Conservation (phyloP, 768 basidiomycete genomes). For the Mycena vulgaris region DNA sequence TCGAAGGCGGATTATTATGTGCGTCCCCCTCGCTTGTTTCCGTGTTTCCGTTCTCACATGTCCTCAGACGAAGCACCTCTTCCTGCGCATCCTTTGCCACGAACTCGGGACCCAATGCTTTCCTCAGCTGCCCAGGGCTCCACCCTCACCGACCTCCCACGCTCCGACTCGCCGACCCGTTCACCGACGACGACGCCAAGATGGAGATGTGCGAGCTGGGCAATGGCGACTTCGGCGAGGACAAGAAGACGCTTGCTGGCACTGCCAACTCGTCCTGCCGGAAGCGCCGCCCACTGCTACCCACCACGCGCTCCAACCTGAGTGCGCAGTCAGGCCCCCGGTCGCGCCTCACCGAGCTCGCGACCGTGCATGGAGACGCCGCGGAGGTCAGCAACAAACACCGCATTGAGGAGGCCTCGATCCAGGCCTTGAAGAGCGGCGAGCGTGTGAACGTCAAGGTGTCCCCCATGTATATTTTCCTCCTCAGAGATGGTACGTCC, state of each 20-base stretch:
- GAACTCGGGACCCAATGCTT: slow-evolving; percentile 58
- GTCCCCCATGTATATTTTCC: slow-evolving; percentile 76
- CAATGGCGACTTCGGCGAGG: slow-evolving; percentile 37
- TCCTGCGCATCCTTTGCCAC: slow-evolving; percentile 79
- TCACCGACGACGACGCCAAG: slow-evolving; percentile 43
- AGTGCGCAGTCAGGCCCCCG: background rate
- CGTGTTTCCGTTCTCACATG: background rate
- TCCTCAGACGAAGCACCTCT: slow-evolving; percentile 67
- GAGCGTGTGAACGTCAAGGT: slow-evolving; percentile 72
- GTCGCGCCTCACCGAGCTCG: slow-evolving; percentile 25
- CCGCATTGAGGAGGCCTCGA: slow-evolving; percentile 36
- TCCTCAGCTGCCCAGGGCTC: slow-evolving; percentile 43
- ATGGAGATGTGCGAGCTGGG: slow-evolving; percentile 38
- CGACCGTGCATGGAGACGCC: background rate
- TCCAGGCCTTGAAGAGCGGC: slow-evolving; percentile 54
- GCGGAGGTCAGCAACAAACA: slow-evolving; percentile 26
- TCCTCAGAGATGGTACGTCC: slow-evolving; percentile 72
- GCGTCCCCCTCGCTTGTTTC: background rate
- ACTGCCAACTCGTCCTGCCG: slow-evolving; percentile 18
- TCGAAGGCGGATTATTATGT: slow-evolving; percentile 82
- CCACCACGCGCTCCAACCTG: slow-evolving; percentile 30
- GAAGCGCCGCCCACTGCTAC: slow-evolving; percentile 27
- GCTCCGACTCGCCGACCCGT: slow-evolving; percentile 57
- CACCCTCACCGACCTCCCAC: slow-evolving; percentile 48
- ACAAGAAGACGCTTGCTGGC: slow-evolving; percentile 45